phyloP scores from a whole-genome alignment of 2,329 filamentous ascomycete genomes.

The Hypoxylon sp. region DNA sequence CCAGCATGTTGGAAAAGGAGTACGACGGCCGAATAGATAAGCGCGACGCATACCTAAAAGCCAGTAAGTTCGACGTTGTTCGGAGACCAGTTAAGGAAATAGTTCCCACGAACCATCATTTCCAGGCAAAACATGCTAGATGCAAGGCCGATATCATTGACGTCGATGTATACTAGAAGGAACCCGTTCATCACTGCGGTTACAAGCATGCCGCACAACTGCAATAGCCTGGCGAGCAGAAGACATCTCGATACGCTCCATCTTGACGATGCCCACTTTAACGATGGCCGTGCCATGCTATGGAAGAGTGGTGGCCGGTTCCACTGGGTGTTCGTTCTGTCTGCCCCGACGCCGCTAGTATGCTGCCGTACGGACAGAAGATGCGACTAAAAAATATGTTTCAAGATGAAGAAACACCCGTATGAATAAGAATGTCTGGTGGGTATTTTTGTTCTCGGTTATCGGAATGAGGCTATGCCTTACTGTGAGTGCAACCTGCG shows the following conservation, averaged over 20 bases:
- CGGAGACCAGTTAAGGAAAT: neutral
- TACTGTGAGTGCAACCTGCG: constrained; percentile 35
- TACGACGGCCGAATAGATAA: constrained; percentile 53
- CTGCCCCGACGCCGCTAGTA: constrained; percentile 21
- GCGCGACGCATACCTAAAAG: constrained; percentile 48
- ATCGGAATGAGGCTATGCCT: constrained; percentile 43
- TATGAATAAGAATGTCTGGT: constrained; percentile 9
- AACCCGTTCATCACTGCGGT: constrained; percentile 55
- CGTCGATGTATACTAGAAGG: constrained; percentile 51
- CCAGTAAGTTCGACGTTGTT: constrained; percentile 29
- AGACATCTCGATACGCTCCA: constrained; percentile 55
- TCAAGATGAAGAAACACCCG: no score
- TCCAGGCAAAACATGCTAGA: constrained; percentile 52
- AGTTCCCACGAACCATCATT: constrained; percentile 52
- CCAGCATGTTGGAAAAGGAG: constrained; percentile 52
- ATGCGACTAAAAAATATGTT: constrained; percentile 8
- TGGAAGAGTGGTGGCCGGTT: constrained; percentile 22
- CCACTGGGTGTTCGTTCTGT: constrained; percentile 16
- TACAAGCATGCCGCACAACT: constrained; percentile 51
- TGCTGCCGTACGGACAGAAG: constrained; percentile 12
- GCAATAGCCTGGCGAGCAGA: constrained; percentile 51
- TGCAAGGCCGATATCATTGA: constrained; percentile 48
- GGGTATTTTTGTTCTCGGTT: constrained; percentile 25
- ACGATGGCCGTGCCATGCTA: constrained; percentile 40
- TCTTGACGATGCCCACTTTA: constrained; percentile 30